phyloP scores from a whole-genome alignment of 2,329 filamentous ascomycete genomes.

The Lasiodiplodia hormozganensis region DNA sequence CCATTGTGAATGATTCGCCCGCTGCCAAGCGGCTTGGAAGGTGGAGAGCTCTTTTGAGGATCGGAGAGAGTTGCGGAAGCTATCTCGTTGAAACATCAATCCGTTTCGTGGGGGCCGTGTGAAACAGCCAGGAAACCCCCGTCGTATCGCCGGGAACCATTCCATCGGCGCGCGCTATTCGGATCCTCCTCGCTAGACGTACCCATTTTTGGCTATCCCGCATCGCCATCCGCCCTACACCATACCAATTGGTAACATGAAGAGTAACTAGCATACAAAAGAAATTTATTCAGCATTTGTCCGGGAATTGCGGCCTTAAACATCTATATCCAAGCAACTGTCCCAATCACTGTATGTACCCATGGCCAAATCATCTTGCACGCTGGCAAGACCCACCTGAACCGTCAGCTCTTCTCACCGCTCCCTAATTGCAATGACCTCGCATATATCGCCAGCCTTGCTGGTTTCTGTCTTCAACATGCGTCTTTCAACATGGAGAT shows the following conservation, averaged over 20 bases:
- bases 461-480: too few species aligned
- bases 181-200: neutral
- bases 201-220: neutral
- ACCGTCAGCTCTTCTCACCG: too few species aligned
- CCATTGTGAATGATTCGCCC: slow-evolving; percentile 1
- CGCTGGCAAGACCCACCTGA: neutral
- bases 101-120: neutral
- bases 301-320: too few species aligned
- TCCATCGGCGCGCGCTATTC: neutral
- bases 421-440: too few species aligned
- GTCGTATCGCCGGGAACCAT: neutral
- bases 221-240: neutral
- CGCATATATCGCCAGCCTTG: too few species aligned
- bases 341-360: neutral
- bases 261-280: too few species aligned
- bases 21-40: neutral
- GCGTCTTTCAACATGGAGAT: too few species aligned
- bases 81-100: neutral
- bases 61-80: neutral
- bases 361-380: neutral
- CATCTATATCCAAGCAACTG: neutral
- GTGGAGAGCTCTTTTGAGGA: neutral
- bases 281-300: neutral
- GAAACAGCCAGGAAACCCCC: neutral
- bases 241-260: too few species aligned